Evolutionary conservation across 306 rosid species (phyloP).

Genomic region (Casuarina cunninghamiana): DNA sequence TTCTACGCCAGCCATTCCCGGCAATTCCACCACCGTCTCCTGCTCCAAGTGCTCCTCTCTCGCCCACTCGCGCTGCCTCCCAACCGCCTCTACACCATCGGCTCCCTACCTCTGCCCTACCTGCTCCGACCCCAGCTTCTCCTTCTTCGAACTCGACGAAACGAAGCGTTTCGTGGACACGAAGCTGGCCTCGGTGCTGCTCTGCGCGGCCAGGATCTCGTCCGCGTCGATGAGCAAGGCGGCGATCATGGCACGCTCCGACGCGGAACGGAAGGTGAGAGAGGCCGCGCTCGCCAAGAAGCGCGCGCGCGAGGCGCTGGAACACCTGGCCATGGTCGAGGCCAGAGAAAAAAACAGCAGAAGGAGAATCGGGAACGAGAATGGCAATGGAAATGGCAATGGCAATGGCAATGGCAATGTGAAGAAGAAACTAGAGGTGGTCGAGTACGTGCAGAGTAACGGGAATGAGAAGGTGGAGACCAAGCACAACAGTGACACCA

Average conservation of each 20-base stretch:
- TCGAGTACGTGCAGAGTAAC: conserved; percentile 15
- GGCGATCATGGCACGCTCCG: conserved; percentile 25
- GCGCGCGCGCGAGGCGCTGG: conserved; percentile 61
- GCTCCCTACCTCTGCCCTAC: conserved; percentile 56
- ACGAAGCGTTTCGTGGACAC: conserved; percentile 30
- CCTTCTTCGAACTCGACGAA: conserved; percentile 51
- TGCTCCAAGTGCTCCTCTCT: conserved; percentile 75
- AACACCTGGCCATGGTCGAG: conserved; percentile 30
- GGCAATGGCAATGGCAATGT: neutral
- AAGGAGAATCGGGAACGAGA: conserved; percentile 19
- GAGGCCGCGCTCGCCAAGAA: conserved; percentile 61
- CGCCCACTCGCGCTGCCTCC: conserved; percentile 65
- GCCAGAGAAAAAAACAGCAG: conserved; percentile 26
- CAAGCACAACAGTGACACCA: conserved; percentile 25
- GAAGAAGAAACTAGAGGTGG: conserved; percentile 23
- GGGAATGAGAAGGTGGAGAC: conserved; percentile 16
- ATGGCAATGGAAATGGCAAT: conserved; percentile 4
- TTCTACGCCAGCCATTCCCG: conserved; percentile 29
- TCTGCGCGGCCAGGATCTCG: conserved; percentile 71
- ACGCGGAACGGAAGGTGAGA: conserved; percentile 50
- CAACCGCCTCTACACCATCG: conserved; percentile 35
- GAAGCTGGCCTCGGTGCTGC: conserved; percentile 38
- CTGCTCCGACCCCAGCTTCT: conserved; percentile 53
- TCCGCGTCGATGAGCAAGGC: conserved; percentile 42
- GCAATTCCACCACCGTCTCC: conserved; percentile 40